Evolutionary conservation across 441 rosid genomes (phyloP).

Genomic region (Jatropha podagrica): DNA sequence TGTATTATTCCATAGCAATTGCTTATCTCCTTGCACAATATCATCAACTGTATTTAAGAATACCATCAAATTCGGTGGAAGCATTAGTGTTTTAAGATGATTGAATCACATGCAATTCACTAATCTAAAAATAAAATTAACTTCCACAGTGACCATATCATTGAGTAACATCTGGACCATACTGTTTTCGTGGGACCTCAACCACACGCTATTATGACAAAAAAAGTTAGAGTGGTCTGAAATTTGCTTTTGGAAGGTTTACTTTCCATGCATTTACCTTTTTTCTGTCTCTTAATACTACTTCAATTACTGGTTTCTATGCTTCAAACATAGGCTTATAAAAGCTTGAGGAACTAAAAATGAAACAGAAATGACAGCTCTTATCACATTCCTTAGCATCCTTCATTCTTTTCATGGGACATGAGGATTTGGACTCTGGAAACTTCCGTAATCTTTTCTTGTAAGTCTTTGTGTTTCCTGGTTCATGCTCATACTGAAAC

Average conservation of each 20-base stretch:
- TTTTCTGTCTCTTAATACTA: not conserved
- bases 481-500: not conserved
- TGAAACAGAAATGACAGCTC: not conserved
- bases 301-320: not conserved
- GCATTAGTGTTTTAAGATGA: too few species aligned
- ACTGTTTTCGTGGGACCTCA: not conserved
- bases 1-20: too few species aligned
- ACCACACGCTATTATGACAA: not conserved
- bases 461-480: not conserved
- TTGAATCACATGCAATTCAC: not conserved
- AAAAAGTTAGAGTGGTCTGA: not conserved
- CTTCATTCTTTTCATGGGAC: not conserved
- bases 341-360: not conserved
- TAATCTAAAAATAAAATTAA: not conserved
- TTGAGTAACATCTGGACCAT: not conserved
- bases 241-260: not conserved
- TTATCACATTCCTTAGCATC: not conserved
- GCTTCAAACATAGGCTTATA: not conserved
- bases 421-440: not conserved
- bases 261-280: not conserved
- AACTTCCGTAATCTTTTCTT: not conserved
- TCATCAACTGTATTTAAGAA: too few species aligned
- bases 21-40: too few species aligned
- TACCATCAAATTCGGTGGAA: not conserved
- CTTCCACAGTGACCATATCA: not conserved